phyloP scores from a whole-genome alignment of 768 basidiomycete genomes.

The Pleurotus tuber-regium region DNA sequence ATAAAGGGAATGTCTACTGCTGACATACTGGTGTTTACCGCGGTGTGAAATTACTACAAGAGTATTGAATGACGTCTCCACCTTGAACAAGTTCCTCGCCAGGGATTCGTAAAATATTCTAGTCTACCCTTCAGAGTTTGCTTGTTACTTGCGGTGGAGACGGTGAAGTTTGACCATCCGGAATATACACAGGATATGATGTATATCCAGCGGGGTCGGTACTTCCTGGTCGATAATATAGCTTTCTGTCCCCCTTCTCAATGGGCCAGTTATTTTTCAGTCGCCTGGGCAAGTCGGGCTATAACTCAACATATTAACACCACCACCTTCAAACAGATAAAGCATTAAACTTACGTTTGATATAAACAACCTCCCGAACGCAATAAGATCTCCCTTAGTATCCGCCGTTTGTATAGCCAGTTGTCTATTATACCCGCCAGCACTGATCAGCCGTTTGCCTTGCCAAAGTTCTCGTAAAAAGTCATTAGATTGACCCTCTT shows the following conservation, averaged over 20 bases:
- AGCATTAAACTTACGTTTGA: slow-evolving; percentile 31
- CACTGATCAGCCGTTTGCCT: slow-evolving; percentile 25
- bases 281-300: slow-evolving; percentile 33
- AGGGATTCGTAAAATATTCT: no score
- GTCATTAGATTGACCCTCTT: slow-evolving; percentile 16
- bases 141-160: no score
- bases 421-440: slow-evolving; percentile 30
- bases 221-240: slow-evolving; percentile 24
- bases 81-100: no score
- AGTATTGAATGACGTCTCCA: no score
- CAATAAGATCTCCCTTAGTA: slow-evolving; percentile 21
- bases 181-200: slow-evolving; percentile 23
- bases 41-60: no score
- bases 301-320: not conserved
- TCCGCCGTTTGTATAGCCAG: slow-evolving; percentile 26
- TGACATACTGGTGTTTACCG: no score
- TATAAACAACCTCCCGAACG: slow-evolving; percentile 34
- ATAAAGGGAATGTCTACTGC: no score
- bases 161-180: not conserved
- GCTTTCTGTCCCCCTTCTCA: slow-evolving; percentile 21
- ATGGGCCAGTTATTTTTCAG: slow-evolving; percentile 25
- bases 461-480: slow-evolving; percentile 24
- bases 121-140: no score
- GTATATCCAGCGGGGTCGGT: slow-evolving; percentile 26
- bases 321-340: not conserved